Conservation (phyloP, 192 early-diverging fungal species). For the Entomortierella parvispora region DNA sequence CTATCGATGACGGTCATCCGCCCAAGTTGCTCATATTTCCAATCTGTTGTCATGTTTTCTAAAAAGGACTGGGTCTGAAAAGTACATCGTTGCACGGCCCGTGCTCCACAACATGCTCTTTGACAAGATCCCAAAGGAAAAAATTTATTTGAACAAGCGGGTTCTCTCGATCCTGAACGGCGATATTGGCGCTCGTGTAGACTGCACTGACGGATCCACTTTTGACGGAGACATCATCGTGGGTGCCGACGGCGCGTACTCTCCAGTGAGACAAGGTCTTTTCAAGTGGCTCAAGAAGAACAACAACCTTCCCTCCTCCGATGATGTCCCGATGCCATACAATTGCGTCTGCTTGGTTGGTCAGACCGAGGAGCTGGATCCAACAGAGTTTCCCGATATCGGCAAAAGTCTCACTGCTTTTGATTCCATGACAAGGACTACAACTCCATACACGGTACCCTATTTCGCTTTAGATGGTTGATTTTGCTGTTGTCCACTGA, state of each 20-base stretch:
- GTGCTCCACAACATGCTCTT: neutral
- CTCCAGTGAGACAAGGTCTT: constrained; percentile 11
- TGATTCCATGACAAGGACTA: neutral
- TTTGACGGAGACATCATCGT: constrained; percentile 23
- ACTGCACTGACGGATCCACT: neutral
- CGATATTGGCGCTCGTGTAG: constrained; percentile 1
- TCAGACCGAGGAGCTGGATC: constrained; percentile 2
- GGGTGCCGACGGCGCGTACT: constrained; percentile 32
- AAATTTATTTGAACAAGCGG: neutral
- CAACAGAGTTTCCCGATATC: neutral
- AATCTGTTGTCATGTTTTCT: too few species aligned
- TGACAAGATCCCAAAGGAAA: neutral
- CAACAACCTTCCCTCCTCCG: neutral
- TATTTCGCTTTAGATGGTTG: neutral
- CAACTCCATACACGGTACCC: neutral
- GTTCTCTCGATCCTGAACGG: constrained; percentile 2
- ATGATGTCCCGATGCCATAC: neutral
- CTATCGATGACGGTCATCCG: neutral
- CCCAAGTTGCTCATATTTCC: too few species aligned
- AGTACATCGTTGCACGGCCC: neutral
- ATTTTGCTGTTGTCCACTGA: too few species aligned
- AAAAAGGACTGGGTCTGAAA: neutral
- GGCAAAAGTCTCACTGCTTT: neutral
- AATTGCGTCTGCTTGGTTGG: constrained; percentile 6
- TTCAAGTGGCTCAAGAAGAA: neutral